These are phyloP conservation scores for Phaeosphaeriaceae sp. DNA, from an alignment of 2,329 filamentous ascomycete genomes.

Conservation along the genomic window DNA sequence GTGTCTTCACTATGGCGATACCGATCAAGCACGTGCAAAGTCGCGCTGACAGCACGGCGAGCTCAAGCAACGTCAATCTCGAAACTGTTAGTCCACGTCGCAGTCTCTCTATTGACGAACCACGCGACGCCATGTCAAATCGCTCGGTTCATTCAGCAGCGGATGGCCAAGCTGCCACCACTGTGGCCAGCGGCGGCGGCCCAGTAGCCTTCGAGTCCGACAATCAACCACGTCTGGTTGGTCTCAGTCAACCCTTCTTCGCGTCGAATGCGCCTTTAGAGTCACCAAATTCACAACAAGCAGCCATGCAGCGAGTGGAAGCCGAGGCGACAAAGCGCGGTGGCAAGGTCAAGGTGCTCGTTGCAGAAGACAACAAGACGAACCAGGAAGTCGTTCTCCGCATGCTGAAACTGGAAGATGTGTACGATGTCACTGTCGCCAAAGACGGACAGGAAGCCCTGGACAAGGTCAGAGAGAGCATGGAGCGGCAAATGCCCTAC, in stretches of 20 bases:
- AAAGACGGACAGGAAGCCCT: conserved; percentile 80
- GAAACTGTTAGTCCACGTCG: conserved; percentile 32
- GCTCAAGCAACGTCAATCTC: conserved; percentile 41
- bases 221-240: conserved; percentile 78
- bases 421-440: conserved; percentile 88
- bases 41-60: conserved; percentile 62
- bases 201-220: conserved; percentile 62
- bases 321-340: conserved; percentile 63
- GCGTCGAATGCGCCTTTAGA: conserved; percentile 56
- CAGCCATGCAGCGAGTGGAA: conserved; percentile 70
- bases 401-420: conserved; percentile 76
- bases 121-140: conserved; percentile 37
- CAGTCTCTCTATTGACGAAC: conserved; percentile 37
- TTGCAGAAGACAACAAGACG: conserved; percentile 78
- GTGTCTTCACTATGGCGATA: conserved; percentile 82
- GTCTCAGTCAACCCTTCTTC: conserved; percentile 85
- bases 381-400: conserved; percentile 60
- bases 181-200: conserved; percentile 27
- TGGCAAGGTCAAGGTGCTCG: conserved; percentile 77
- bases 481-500: conserved; percentile 75
- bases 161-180: conserved; percentile 25
- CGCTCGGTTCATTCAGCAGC: conserved; percentile 42
- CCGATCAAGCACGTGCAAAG: conserved; percentile 79
- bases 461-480: conserved; percentile 81
- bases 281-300: conserved; percentile 66